phyloP scores from a whole-genome alignment of 148 eudicot species.

The Heliosperma pusillum region DNA sequence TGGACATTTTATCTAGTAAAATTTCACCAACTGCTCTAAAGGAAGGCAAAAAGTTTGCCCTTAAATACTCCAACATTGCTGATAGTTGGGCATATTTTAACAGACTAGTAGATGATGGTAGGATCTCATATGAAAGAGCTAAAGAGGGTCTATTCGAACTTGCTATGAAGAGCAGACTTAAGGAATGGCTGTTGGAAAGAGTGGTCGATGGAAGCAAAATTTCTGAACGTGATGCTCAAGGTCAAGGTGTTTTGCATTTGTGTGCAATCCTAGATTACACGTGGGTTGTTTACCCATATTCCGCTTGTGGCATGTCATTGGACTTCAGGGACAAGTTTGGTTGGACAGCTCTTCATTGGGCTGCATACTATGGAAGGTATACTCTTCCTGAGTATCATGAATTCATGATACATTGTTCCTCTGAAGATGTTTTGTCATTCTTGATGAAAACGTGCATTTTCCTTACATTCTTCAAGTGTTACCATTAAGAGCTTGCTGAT shows the following conservation, averaged over 20 bases:
- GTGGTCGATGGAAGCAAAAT: conserved; percentile 51
- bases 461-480: background rate
- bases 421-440: background rate
- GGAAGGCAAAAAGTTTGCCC: conserved; percentile 61
- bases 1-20: conserved; percentile 50
- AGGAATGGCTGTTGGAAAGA: conserved; percentile 88
- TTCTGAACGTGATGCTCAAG: conserved; percentile 69
- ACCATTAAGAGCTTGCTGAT: background rate
- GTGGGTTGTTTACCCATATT: conserved; percentile 80
- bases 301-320: conserved; percentile 70
- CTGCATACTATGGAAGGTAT: conserved; percentile 93
- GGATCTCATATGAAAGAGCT: conserved; percentile 55
- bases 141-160: conserved; percentile 73
- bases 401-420: background rate
- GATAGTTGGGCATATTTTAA: conserved; percentile 58
- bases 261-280: conserved; percentile 90
- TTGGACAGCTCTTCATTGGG: conserved; percentile 99
- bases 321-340: conserved; percentile 91
- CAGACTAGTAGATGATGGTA: conserved; percentile 40
- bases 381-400: background rate
- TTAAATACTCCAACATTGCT: conserved; percentile 45
- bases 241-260: conserved; percentile 93
- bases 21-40: conserved; percentile 45
- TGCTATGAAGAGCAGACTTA: conserved; percentile 62
- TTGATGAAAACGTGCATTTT: conserved; percentile 7